These are phyloP conservation scores for Peronospora belbahrii DNA, from an alignment of 352 stramenopile genomes.

Conservation along the genomic window DNA sequence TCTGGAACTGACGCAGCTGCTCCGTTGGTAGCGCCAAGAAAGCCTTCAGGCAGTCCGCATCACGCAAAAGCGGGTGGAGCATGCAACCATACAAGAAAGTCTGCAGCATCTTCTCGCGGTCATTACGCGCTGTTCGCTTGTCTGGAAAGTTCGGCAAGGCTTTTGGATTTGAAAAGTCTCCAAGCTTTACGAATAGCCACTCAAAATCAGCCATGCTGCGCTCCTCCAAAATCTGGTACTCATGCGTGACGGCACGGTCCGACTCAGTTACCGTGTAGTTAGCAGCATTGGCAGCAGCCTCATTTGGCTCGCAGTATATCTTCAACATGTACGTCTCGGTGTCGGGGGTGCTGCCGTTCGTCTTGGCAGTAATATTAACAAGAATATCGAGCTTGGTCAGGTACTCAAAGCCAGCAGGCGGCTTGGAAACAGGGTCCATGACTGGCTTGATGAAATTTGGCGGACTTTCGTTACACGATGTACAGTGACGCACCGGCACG, in stretches of 20 bases:
- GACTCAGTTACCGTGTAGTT: conserved; percentile 47
- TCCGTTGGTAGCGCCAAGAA: conserved; percentile 72
- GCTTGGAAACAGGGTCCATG: conserved; percentile 70
- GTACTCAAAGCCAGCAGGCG: conserved; percentile 77
- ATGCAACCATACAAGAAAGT: conserved; percentile 77
- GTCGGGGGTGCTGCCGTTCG: conserved; percentile 33
- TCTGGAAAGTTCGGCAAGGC: conserved; percentile 75
- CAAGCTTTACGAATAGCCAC: conserved; percentile 70
- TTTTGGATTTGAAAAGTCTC: conserved; percentile 74
- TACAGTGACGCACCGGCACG: conserved; percentile 72
- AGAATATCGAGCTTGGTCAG: conserved; percentile 79
- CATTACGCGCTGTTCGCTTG: conserved; percentile 36
- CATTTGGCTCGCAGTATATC: conserved; percentile 75
- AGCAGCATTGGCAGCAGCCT: conserved; percentile 39
- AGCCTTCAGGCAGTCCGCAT: conserved; percentile 74
- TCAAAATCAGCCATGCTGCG: conserved; percentile 77
- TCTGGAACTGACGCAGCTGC: conserved; percentile 66
- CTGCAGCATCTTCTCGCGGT: conserved; percentile 65
- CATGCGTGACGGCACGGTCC: conserved; percentile 64
- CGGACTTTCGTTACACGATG: conserved; percentile 65
- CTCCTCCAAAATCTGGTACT: conserved; percentile 67
- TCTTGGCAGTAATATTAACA: conserved; percentile 41
- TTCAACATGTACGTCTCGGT: conserved; percentile 66
- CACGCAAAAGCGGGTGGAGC: conserved; percentile 70
- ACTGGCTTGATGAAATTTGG: conserved; percentile 75